A percentile compares a stretch with the other conserved stretches of the same genome.
Conservation (phyloP, 495 filamentous ascomycete species). For the Aspergillus homomorphus region DNA sequence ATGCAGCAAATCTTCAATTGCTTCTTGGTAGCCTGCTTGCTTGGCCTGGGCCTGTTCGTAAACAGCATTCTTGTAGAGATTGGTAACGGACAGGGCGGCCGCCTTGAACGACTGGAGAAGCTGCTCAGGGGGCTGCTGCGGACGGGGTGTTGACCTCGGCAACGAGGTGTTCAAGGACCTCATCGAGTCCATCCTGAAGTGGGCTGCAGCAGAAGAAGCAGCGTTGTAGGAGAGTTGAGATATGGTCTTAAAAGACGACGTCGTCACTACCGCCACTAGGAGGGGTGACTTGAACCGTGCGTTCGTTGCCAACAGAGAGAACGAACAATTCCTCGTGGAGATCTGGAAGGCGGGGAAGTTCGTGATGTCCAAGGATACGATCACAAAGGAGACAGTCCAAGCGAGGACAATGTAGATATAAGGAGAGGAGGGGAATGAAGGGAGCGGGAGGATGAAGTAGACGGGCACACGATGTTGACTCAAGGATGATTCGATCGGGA, state of each 20-base stretch:
- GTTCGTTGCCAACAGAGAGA: slow-evolving; percentile 4
- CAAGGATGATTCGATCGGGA: slow-evolving; percentile 4
- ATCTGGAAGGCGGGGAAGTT: neutral
- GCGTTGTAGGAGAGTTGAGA: slow-evolving; percentile 4
- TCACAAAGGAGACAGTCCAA: neutral
- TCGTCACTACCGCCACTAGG: slow-evolving; percentile 10
- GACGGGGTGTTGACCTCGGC: slow-evolving; percentile 48
- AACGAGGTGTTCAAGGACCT: slow-evolving; percentile 68
- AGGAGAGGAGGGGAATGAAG: neutral
- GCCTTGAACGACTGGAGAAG: slow-evolving; percentile 86
- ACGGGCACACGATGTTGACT: slow-evolving; percentile 3
- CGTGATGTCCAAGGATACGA: neutral
- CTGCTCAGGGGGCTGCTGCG: slow-evolving; percentile 72
- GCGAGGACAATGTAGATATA: neutral
- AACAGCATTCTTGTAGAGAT: slow-evolving; percentile 88
- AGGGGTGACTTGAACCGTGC: slow-evolving; percentile 23
- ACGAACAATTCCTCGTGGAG: neutral
- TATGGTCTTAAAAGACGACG: neutral
- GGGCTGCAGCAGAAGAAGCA: slow-evolving; percentile 16
- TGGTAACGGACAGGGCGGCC: slow-evolving; percentile 91
- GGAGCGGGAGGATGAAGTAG: neutral
- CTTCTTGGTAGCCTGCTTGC: slow-evolving; percentile 85
- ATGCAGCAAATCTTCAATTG: slow-evolving; percentile 79
- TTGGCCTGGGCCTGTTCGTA: slow-evolving; percentile 70
- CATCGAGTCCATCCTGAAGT: slow-evolving; percentile 66